phyloP scores from a whole-genome alignment of 1,284 basidiomycete genomes.

The Papiliotrema terrestris region DNA sequence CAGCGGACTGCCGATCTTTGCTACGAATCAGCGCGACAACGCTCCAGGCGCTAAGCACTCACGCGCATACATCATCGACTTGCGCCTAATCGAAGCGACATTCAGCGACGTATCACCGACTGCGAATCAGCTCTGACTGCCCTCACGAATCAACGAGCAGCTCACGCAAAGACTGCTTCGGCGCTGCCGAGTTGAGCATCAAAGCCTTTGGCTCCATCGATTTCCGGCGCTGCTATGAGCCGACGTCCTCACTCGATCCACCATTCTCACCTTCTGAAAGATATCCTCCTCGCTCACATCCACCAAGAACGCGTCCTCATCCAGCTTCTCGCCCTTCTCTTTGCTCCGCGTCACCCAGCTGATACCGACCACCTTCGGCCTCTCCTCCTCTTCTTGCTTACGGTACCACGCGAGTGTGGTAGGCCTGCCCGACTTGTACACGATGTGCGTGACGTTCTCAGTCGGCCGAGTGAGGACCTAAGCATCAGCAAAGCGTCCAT shows the following conservation, averaged over 20 bases:
- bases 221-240: conserved; percentile 53
- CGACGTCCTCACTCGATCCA: neutral
- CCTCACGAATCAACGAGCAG: neutral
- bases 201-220: conserved; percentile 56
- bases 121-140: neutral
- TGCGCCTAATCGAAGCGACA: conserved; percentile 28
- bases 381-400: conserved; percentile 55
- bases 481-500: neutral
- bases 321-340: conserved; percentile 63
- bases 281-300: conserved; percentile 66
- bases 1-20: conserved; percentile 40
- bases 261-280: conserved; percentile 60
- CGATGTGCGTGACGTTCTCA: conserved; percentile 73
- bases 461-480: conserved; percentile 54
- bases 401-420: conserved; percentile 74
- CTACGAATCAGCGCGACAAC: conserved; percentile 15
- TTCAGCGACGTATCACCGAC: conserved; percentile 10
- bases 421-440: conserved; percentile 80
- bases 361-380: conserved; percentile 71
- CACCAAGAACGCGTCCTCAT: conserved; percentile 65
- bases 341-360: conserved; percentile 88
- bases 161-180: neutral
- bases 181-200: neutral
- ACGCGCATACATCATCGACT: conserved; percentile 42
- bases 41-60: conserved; percentile 11